phyloP scores from a whole-genome alignment of 208 protist species.

The Trypanosoma melophagium region DNA sequence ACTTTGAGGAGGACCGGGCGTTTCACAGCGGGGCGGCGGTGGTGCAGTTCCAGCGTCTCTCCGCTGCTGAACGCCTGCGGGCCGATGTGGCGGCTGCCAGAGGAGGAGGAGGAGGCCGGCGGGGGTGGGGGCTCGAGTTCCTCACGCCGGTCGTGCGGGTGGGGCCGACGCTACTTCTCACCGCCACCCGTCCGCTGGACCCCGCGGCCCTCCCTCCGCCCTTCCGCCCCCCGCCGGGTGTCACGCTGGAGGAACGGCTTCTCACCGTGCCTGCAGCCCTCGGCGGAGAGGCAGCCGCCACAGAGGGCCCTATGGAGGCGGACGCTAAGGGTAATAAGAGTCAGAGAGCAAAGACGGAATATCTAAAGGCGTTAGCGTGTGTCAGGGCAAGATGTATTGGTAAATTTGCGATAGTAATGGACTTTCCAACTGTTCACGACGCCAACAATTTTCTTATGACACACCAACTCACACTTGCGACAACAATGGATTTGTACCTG shows the following conservation, averaged over 20 bases:
- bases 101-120: background rate
- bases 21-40: constrained; percentile 53
- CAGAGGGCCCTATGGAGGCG: too few species aligned
- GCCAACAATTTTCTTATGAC: constrained; percentile 51
- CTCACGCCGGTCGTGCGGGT: constrained; percentile 41
- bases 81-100: constrained; percentile 38
- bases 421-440: constrained; percentile 42
- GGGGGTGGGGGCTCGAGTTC: constrained; percentile 44
- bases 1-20: constrained; percentile 46
- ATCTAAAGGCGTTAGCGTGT: constrained; percentile 23
- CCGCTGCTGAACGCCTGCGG: constrained; percentile 54
- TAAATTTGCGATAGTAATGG: constrained; percentile 42
- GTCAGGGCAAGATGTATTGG: constrained; percentile 45
- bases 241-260: constrained; percentile 32
- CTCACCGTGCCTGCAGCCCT: constrained; percentile 30
- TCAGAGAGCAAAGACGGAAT: background rate
- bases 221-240: background rate
- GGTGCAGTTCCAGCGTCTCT: constrained; percentile 78
- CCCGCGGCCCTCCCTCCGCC: constrained; percentile 9
- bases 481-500: constrained; percentile 39
- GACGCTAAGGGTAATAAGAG: too few species aligned
- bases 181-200: constrained; percentile 36
- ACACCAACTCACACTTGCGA: constrained; percentile 44
- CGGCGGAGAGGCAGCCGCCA: constrained; percentile 4
- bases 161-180: constrained; percentile 47